phyloP scores from a whole-genome alignment of 1,284 basidiomycete species.

The Rhodotorula sp. region DNA sequence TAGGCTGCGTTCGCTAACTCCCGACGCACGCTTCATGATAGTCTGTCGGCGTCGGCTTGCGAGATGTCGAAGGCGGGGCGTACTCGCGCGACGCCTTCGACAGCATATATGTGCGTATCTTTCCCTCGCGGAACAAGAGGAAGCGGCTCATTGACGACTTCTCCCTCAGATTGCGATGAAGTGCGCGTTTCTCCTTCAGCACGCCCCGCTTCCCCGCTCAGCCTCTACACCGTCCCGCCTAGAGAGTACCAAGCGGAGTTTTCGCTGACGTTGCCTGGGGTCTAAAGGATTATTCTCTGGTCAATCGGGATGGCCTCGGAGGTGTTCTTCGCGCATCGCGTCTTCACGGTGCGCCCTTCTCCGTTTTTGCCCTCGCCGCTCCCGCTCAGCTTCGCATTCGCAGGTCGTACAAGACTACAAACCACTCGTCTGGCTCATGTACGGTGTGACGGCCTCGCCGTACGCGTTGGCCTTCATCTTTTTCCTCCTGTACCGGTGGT shows the following conservation, averaged over 20 bases:
- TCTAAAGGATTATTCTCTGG: no score
- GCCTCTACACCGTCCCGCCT: no score
- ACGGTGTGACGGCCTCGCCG: neutral
- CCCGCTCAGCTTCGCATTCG: neutral
- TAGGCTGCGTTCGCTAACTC: neutral
- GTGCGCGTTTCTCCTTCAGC: no score
- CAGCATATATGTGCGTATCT: neutral
- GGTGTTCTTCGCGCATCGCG: neutral
- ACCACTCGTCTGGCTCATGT: neutral
- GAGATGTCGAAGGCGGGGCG: neutral
- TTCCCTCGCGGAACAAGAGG: neutral
- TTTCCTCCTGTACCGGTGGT: neutral
- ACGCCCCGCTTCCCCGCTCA: no score
- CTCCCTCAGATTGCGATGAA: neutral
- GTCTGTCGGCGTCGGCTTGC: neutral
- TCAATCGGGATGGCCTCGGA: neutral
- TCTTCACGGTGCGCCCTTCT: neutral
- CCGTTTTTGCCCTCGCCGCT: no score
- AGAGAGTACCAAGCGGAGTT: no score
- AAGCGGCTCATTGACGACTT: no score
- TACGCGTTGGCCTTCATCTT: neutral
- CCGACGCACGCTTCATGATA: neutral
- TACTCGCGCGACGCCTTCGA: neutral
- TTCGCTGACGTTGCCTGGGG: no score
- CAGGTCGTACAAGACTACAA: neutral